Evolutionary conservation across 2,329 filamentous ascomycete species (phyloP).

Genomic region (Seiridium cupressi): DNA sequence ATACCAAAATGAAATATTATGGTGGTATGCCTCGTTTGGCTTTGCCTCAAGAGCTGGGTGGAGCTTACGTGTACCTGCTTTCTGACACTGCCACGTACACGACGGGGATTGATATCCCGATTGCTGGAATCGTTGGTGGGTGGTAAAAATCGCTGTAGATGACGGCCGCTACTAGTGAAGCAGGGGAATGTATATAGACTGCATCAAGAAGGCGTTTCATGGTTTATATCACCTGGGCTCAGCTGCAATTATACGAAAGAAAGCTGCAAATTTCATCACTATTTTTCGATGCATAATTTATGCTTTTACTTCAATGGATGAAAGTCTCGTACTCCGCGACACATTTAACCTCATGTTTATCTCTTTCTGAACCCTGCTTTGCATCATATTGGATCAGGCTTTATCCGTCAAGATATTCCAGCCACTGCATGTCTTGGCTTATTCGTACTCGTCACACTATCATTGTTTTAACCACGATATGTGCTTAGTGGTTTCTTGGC

Average conservation of each 20-base stretch:
- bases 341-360: too few relatives aligned
- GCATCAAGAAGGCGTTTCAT: background rate
- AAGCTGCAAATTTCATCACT: background rate
- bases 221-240: background rate
- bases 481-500: too few relatives aligned
- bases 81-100: constrained; percentile 51
- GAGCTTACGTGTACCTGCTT: constrained; percentile 56
- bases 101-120: constrained; percentile 48
- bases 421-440: too few relatives aligned
- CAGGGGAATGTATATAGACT: background rate
- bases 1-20: constrained; percentile 56
- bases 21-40: constrained; percentile 55
- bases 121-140: constrained; percentile 33
- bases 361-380: too few relatives aligned
- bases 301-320: too few relatives aligned
- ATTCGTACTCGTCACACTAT: too few relatives aligned
- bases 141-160: constrained; percentile 7
- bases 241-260: background rate
- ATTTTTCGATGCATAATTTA: too few relatives aligned
- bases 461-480: too few relatives aligned
- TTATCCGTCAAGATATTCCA: too few relatives aligned
- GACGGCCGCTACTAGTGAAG: background rate
- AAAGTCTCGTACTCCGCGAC: too few relatives aligned
- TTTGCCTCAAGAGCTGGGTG: constrained; percentile 50
- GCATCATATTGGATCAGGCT: too few relatives aligned